Percentiles rank a stretch among this genome's conserved stretches.
Evolutionary conservation across 2,329 filamentous ascomycete species (phyloP).

Genomic region (Fusarium poae): DNA sequence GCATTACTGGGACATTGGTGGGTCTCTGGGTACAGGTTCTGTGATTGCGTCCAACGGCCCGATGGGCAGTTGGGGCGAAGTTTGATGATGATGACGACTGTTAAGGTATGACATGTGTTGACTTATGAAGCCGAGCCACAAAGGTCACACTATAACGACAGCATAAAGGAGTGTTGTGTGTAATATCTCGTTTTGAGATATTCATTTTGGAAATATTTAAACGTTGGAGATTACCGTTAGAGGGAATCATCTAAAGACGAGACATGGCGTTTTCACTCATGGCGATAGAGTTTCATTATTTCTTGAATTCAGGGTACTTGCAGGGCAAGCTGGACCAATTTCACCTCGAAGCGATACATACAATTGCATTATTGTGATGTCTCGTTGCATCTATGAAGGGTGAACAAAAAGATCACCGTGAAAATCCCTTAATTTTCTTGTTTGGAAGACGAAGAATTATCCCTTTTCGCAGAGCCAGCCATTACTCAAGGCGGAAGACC

Average conservation of each 20-base stretch:
- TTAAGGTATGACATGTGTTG: conserved; percentile 20
- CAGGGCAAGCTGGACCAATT: conserved; percentile 14
- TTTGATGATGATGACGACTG: conserved; percentile 57
- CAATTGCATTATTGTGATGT: conserved; percentile 1
- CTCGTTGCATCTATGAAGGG: too few species aligned
- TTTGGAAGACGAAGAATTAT: background rate
- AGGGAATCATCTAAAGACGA: conserved; percentile 33
- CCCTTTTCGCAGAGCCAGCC: conserved; percentile 25
- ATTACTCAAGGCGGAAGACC: conserved; percentile 30
- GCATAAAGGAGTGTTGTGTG: conserved; percentile 30
- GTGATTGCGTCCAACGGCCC: conserved; percentile 74
- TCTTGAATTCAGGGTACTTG: conserved; percentile 15
- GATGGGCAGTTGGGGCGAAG: conserved; percentile 84
- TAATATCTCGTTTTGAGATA: conserved; percentile 11
- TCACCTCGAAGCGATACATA: conserved; percentile 8
- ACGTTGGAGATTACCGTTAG: conserved; percentile 37
- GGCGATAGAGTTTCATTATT: conserved; percentile 31
- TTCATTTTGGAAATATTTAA: conserved; percentile 24
- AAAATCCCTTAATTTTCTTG: background rate
- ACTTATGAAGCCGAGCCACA: conserved; percentile 12
- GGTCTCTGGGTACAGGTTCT: conserved; percentile 81
- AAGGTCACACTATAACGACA: conserved; percentile 23
- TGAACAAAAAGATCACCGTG: background rate
- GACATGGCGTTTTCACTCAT: conserved; percentile 29
- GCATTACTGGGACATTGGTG: conserved; percentile 94